Evolutionary conservation across 2,329 filamentous ascomycete genomes (phyloP).

Genomic region (Neofusicoccum sp.): DNA sequence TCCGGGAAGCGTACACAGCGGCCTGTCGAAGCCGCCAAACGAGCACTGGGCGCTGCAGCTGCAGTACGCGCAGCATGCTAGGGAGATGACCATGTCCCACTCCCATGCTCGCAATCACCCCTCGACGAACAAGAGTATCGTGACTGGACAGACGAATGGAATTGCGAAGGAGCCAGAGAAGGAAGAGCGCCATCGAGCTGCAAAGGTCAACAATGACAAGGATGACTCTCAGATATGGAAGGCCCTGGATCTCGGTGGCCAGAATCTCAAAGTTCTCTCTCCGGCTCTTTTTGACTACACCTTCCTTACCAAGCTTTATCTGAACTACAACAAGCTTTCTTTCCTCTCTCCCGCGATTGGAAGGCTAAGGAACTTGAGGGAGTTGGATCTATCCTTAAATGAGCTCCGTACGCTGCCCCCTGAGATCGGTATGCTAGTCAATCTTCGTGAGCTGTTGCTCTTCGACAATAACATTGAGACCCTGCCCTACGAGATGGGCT

Average conservation of each 20-base stretch:
- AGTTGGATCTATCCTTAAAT: slow-evolving; percentile 88
- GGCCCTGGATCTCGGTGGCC: slow-evolving; percentile 92
- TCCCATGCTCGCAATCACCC: slow-evolving; percentile 73
- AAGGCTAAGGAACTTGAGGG: slow-evolving; percentile 72
- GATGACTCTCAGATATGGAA: slow-evolving; percentile 74
- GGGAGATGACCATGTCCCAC: slow-evolving; percentile 66
- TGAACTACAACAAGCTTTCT: slow-evolving; percentile 88
- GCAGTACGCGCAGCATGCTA: slow-evolving; percentile 71
- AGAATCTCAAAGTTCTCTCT: slow-evolving; percentile 82
- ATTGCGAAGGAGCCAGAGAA: slow-evolving; percentile 49
- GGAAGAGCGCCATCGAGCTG: slow-evolving; percentile 64
- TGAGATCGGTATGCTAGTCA: slow-evolving; percentile 96
- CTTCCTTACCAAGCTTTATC: slow-evolving; percentile 88
- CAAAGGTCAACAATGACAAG: slow-evolving; percentile 51
- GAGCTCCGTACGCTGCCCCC: slow-evolving; percentile 76
- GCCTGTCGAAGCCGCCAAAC: slow-evolving; percentile 57
- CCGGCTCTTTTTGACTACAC: slow-evolving; percentile 77
- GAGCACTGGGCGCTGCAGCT: slow-evolving; percentile 88
- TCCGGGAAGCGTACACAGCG: slow-evolving; percentile 54
- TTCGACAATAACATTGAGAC: slow-evolving; percentile 87
- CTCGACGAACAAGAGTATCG: slow-evolving; percentile 66
- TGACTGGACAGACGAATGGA: slow-evolving; percentile 52
- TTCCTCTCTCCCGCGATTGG: slow-evolving; percentile 79
- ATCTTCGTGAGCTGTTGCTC: slow-evolving; percentile 77
- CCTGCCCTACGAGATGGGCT: slow-evolving; percentile 83